These are phyloP conservation scores for Rhipidocladum racemiflorum DNA, from an alignment of 176 grass and related monocot genomes.

Conservation along the genomic window DNA sequence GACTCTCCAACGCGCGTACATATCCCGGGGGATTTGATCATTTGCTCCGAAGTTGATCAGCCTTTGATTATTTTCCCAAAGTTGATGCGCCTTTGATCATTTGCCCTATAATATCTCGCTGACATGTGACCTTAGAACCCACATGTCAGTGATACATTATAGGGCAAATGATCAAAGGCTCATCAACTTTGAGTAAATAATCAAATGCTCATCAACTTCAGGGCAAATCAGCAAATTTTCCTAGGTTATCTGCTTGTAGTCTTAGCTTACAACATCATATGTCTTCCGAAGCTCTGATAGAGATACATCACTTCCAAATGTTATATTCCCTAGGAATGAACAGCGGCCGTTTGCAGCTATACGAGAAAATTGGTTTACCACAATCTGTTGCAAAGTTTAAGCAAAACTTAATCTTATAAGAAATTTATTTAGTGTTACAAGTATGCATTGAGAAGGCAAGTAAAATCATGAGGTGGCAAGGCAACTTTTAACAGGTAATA, in stretches of 20 bases:
- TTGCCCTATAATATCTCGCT: too few relatives aligned
- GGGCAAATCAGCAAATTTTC: too few relatives aligned
- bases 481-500: background rate
- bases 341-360: slow-evolving; percentile 66
- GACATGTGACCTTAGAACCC: too few relatives aligned
- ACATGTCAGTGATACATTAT: too few relatives aligned
- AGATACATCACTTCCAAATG: slow-evolving; percentile 65
- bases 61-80: too few relatives aligned
- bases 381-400: slow-evolving; percentile 73
- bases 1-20: too few relatives aligned
- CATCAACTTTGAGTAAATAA: too few relatives aligned
- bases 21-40: too few relatives aligned
- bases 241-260: background rate
- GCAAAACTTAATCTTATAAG: slow-evolving; percentile 26
- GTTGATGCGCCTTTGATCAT: too few relatives aligned
- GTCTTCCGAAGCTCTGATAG: slow-evolving; percentile 59
- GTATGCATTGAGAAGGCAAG: background rate
- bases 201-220: too few relatives aligned
- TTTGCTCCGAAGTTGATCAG: too few relatives aligned
- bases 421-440: background rate
- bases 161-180: too few relatives aligned
- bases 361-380: slow-evolving; percentile 97
- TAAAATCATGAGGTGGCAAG: slow-evolving; percentile 5
- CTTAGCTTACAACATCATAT: slow-evolving; percentile 74
- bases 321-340: slow-evolving; percentile 83